Evolutionary conservation across 768 basidiomycete species (phyloP), one percentile per base, ranked within the genome.

Genomic region (Saitozyma sp.): DNA sequence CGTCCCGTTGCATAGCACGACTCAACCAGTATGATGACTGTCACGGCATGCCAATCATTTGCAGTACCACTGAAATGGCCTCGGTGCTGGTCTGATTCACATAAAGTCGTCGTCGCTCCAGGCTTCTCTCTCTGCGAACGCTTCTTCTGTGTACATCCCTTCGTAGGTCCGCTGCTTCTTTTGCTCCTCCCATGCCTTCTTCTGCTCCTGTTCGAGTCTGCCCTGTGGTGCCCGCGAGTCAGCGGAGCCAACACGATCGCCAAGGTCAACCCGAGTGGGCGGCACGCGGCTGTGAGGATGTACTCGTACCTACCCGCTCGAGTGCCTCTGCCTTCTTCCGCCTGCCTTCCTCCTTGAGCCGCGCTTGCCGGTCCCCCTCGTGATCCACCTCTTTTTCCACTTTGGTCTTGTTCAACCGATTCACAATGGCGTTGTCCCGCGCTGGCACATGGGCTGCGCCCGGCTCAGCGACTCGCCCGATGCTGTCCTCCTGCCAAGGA

Each of bases 331-430:
- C 81, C 76, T 92, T 93, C 69, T 81, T 81, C 45, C 59, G 54
- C 54, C 70, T 68, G 0, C 78, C 78, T 58, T 78, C 76, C 11
- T 69, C 72, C 17, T 74, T 64, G 29, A 92, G 77, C 16, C 95
- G 84, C 39, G 92, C 92, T 37, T 91, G 81, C 20, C 84, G 84
- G 68, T 95, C 94, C 68, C 88, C 86, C 74, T 98, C 95, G 71
- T 97, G 94, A 54, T 98, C 91, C 20, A 96, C 91, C 42, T 85
- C 83, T 38, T 83, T 84, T 80, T 91, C 91, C 55, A 85, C 81
- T 72, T 94, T 97, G 13, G 94, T 97, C 82, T 95, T 96, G 80
- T 91, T 93, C 49, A 97, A 82, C 37, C 94, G 86, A 74, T 97
- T 97, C 41, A 97, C 89, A 61, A 95, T 89, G 3, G 83, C 68